These are phyloP conservation scores for Xylariaceae sp. DNA, from an alignment of 2,329 filamentous ascomycete species.

Conservation along the genomic window DNA sequence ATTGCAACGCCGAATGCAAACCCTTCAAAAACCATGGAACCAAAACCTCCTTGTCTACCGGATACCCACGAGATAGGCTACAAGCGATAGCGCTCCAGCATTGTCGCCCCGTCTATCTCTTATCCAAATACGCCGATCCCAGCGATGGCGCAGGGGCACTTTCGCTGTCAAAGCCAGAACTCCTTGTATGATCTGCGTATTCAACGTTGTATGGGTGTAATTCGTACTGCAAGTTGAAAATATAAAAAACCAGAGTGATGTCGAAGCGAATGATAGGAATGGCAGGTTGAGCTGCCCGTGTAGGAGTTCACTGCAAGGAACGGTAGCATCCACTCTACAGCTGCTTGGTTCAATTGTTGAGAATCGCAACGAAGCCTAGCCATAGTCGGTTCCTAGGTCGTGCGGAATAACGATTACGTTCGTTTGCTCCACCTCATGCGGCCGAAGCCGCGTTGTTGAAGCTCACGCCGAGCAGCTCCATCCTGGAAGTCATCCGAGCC, in stretches of 20 bases:
- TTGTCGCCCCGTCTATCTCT: conserved; percentile 37
- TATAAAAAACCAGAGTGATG: conserved; percentile 5
- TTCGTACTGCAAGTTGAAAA: conserved; percentile 21
- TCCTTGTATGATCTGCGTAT: conserved; percentile 36
- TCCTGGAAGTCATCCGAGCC: conserved; percentile 55
- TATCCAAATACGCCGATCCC: conserved; percentile 32
- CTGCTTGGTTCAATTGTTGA: conserved; percentile 24
- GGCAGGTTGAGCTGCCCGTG: conserved; percentile 44
- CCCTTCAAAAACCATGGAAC: conserved; percentile 26
- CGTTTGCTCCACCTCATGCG: conserved; percentile 43
- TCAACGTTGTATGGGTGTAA: conserved; percentile 30
- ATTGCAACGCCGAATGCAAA: conserved; percentile 38
- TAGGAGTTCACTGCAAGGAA: conserved; percentile 1
- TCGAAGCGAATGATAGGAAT: conserved; percentile 23
- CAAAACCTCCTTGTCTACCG: conserved; percentile 19
- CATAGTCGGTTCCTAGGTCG: conserved; percentile 1
- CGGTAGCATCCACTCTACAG: conserved; percentile 9
- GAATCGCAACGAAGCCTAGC: conserved; percentile 26
- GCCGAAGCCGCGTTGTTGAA: conserved; percentile 60
- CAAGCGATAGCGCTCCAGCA: conserved; percentile 45
- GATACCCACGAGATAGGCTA: conserved; percentile 24
- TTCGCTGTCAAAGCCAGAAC: conserved; percentile 36
- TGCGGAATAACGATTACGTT: conserved; percentile 24
- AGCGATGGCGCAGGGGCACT: conserved; percentile 45
- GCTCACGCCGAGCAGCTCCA: conserved; percentile 62